Base-by-base conservation (phyloP, 1,139 yeast genomes). In the Diutina siamensis region DNA sequence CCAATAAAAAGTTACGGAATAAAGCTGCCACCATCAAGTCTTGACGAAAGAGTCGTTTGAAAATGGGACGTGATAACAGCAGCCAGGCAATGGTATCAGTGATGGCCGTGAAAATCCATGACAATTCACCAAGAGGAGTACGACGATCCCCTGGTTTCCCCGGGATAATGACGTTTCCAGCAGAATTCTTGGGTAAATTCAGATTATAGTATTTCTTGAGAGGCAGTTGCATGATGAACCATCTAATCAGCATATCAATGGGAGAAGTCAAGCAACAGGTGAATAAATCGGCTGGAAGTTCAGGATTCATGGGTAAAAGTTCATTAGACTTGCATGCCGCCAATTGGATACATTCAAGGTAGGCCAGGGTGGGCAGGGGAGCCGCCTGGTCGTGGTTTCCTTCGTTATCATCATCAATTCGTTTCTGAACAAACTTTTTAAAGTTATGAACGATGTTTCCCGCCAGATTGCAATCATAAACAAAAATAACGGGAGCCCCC, bases 1-100 rank as follows among this genome's bases (percentile, higher is more conserved):
- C 98, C 38, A 92, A 66, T 36, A 94, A 63, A 57, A 92, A 94
- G 63, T 92, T 92, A 54, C 98, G 74, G 64, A 92, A 94, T 51
- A 92, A 67, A 0, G 97, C 97, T 1, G 97, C 97, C 18, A 92
- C 96, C 81, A 92, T 92, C 55, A 92, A 69, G 61, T 92, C 99
- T 60, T 92, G 98, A 58, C 99, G 74, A 57, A 94, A 92, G 19
- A 94, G 70, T 47, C 92, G 74, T 57, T 89, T 89, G 67, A 94
- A 92, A 40, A 92, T 68, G 1, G 95, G 89, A 49, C 96, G 72
- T 1, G 95, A 88, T 44, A 94, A 65, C 1, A 92, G 77, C 0
- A 96, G 87, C 97, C 98, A 94, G 4, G 98, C 98, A 50, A 92
- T 92, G 0, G 97, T 92, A 62, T 92, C 99, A 2, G 98, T 92